These are phyloP conservation scores for Hortaea werneckii DNA, from an alignment of 2,329 filamentous ascomycete genomes.

Conservation along the genomic window DNA sequence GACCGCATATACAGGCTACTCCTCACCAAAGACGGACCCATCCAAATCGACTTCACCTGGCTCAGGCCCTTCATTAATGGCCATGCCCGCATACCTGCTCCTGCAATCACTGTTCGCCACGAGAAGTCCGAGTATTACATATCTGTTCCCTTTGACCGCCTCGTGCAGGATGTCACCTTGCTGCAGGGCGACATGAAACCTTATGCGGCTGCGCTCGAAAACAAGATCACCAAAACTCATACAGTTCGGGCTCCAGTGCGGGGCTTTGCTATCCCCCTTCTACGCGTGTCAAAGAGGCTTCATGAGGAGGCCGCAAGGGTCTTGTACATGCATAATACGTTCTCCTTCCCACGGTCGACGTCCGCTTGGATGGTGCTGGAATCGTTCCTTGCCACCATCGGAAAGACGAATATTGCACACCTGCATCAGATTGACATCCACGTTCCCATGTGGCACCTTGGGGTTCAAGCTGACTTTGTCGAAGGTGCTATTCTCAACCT, in stretches of 20 bases:
- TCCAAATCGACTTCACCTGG: constrained; percentile 14
- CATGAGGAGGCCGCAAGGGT: constrained; percentile 6
- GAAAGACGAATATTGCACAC: constrained; percentile 4
- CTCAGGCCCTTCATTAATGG: constrained; percentile 11
- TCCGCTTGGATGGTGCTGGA: constrained; percentile 13
- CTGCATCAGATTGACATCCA: constrained; percentile 9
- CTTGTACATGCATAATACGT: constrained; percentile 12
- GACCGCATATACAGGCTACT: constrained; percentile 10
- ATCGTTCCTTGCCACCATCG: constrained; percentile 11
- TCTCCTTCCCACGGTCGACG: constrained; percentile 10
- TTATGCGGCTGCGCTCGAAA: constrained; percentile 10
- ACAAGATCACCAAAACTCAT: constrained; percentile 9
- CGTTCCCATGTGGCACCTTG: constrained; percentile 10
- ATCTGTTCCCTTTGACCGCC: constrained; percentile 4
- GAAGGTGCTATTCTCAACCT: constrained; percentile 14
- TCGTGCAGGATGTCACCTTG: constrained; percentile 3
- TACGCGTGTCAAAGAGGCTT: constrained; percentile 7
- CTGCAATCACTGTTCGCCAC: not conserved
- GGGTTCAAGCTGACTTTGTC: constrained; percentile 8
- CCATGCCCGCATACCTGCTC: constrained; percentile 9
- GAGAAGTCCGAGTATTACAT: constrained; percentile 3
- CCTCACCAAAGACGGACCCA: constrained; percentile 5
- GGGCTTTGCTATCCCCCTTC: constrained; percentile 7
- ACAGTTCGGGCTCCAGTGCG: constrained; percentile 6
- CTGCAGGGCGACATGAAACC: constrained; percentile 10